Percentiles rank a stretch among this genome's conserved stretches.
Evolutionary conservation across 73 alveolate genomes (phyloP).

Genomic region (Stentor coeruleus): DNA sequence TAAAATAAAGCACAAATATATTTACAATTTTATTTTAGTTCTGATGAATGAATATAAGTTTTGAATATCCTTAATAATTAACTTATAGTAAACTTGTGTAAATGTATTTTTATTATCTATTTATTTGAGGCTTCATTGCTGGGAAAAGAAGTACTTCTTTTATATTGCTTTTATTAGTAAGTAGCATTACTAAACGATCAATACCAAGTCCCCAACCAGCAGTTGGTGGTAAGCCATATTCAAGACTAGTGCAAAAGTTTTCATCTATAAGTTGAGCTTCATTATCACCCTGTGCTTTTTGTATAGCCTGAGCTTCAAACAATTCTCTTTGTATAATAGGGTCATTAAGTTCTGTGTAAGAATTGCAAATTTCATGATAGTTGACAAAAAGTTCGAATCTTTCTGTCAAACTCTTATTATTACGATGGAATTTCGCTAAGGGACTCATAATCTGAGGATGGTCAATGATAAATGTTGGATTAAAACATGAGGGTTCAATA

Average conservation of each 20-base stretch:
- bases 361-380: constrained; percentile 90
- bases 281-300: constrained; percentile 88
- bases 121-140: constrained; percentile 84
- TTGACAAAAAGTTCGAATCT: constrained; percentile 94
- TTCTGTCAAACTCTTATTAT: constrained; percentile 78
- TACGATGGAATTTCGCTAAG: constrained; percentile 87
- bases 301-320: constrained; percentile 80
- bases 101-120: constrained; percentile 34
- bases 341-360: constrained; percentile 97
- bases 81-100: neutral
- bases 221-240: constrained; percentile 98
- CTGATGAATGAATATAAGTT: neutral
- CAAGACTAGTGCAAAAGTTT: constrained; percentile 88
- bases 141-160: constrained; percentile 97
- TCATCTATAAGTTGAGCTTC: constrained; percentile 95
- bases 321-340: constrained; percentile 86
- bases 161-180: constrained; percentile 83
- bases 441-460: constrained; percentile 95
- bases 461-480: constrained; percentile 92
- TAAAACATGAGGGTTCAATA: constrained; percentile 80
- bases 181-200: constrained; percentile 94
- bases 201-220: constrained; percentile 98
- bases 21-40: neutral
- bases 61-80: neutral
- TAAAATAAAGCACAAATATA: too few species aligned